Conservation (phyloP, 2,329 filamentous ascomycete species). For the Arthroderma sp. region DNA sequence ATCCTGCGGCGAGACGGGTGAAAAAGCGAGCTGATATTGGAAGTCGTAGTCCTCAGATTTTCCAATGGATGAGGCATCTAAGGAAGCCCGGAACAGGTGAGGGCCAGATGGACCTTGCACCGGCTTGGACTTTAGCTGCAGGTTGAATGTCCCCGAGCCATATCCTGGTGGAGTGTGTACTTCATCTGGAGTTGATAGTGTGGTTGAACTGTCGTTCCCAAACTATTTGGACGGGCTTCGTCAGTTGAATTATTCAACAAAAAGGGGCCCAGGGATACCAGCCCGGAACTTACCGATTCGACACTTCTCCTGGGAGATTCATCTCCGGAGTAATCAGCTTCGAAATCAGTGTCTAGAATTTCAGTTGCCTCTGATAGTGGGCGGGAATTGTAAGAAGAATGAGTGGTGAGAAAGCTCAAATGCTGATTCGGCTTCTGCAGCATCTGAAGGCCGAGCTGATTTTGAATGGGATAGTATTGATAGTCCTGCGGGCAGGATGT, state of each 20-base stretch:
- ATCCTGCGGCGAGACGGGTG: constrained; percentile 11
- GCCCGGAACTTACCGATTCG: constrained; percentile 14
- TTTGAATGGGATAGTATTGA: too few species aligned
- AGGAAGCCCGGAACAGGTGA: constrained; percentile 67
- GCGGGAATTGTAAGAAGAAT: constrained; percentile 11
- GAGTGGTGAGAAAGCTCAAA: constrained; percentile 8
- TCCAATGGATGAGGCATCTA: constrained; percentile 11
- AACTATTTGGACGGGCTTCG: constrained; percentile 10
- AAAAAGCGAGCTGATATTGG: constrained; percentile 6
- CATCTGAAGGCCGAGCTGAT: too few species aligned
- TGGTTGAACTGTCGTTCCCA: constrained; percentile 59
- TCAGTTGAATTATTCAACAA: background rate
- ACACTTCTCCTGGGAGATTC: constrained; percentile 44
- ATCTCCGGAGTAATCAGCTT: constrained; percentile 31
- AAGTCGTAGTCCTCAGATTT: constrained; percentile 8
- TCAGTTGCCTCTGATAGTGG: constrained; percentile 24
- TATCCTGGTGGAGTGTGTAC: constrained; percentile 61
- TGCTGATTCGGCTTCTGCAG: background rate
- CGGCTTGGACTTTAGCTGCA: constrained; percentile 45
- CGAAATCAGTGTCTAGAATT: constrained; percentile 25
- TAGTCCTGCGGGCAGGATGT: too few species aligned
- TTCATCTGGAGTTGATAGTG: constrained; percentile 77
- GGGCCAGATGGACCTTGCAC: constrained; percentile 74
- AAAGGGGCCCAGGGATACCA: background rate
- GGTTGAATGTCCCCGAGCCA: constrained; percentile 46